Base-by-base conservation (phyloP, 2,329 filamentous ascomycete species). In the Aspergillus versicolor region DNA sequence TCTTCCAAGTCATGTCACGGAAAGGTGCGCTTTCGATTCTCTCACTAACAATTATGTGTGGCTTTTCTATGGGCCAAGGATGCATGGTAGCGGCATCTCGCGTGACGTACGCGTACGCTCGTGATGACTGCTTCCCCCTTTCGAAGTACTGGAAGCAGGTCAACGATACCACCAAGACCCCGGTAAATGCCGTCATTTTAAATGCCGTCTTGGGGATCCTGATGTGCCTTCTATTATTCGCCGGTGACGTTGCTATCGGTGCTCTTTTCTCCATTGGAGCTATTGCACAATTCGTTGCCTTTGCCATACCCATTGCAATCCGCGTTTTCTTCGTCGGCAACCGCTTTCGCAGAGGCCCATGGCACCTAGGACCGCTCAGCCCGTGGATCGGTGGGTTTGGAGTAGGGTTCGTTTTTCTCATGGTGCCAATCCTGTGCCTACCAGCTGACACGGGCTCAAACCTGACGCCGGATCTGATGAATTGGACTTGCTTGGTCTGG, bases 41-140 rank as follows among this genome's bases (percentile, higher is more conserved):
- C 12, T 75, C 81, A 0, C 72, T 90, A 42, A 90, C 87, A 2
- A 88, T 90, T 61, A 77, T 90, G 41, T 87, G 86, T 57, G 84
- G 85, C 2, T 90, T 89, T 67, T 84, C 82, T 41, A 89, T 90
- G 84, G 88, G 88, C 5, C 87, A 90, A 69, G 88, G 86, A 2
- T 88, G 86, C 68, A 89, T 89, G 84, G 83, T 90, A 38, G 81
- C 82, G 7, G 82, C 82, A 9, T 87, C 83, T 21, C 81, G 88
- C 47, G 87, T 89, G 44, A 88, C 86, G 1, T 91, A 88, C 65
- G 88, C 87, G 15, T 90, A 90, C 71, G 87, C 88, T 17, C 84
- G 88, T 34, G 88, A 90, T 65, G 87, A 84, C 64, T 88, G 85
- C 68, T 88, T 90, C 67, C 87, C 87, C 0, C 66, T 84, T 5